phyloP scores from a whole-genome alignment of 441 rosid genomes.

The Eruca vesicaria region DNA sequence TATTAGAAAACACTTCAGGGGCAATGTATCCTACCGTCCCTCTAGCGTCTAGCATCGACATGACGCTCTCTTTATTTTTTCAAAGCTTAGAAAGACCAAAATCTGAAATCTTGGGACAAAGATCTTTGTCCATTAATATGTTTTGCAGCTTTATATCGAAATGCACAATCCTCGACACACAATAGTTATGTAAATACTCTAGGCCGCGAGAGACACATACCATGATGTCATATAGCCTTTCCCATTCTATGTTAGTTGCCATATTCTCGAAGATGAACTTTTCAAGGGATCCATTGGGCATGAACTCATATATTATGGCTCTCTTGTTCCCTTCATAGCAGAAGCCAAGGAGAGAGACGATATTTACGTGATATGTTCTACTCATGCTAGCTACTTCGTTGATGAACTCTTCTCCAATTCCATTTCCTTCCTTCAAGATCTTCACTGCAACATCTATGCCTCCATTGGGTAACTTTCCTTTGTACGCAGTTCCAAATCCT shows the following conservation, averaged over 20 bases:
- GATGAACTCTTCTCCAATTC: background rate
- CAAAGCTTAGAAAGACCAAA: background rate
- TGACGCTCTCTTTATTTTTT: background rate
- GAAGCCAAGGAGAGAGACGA: background rate
- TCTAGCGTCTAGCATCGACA: background rate
- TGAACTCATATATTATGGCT: background rate
- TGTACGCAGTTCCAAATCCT: background rate
- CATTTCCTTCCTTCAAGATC: background rate
- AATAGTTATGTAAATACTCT: background rate
- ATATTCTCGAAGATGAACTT: background rate
- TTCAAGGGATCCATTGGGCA: background rate
- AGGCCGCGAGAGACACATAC: background rate
- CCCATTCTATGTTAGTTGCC: background rate
- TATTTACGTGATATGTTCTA: background rate
- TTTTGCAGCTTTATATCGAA: no score
- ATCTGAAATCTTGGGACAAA: background rate
- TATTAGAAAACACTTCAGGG: background rate
- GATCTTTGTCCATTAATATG: no score
- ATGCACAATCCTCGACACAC: no score
- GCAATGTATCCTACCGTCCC: background rate
- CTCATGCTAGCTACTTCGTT: background rate
- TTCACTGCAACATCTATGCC: background rate
- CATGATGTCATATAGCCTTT: background rate
- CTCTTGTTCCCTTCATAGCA: background rate
- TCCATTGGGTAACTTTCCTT: background rate